These are phyloP conservation scores for Macrolepiota fuliginosa DNA, from an alignment of 768 basidiomycete species.

Conservation along the genomic window DNA sequence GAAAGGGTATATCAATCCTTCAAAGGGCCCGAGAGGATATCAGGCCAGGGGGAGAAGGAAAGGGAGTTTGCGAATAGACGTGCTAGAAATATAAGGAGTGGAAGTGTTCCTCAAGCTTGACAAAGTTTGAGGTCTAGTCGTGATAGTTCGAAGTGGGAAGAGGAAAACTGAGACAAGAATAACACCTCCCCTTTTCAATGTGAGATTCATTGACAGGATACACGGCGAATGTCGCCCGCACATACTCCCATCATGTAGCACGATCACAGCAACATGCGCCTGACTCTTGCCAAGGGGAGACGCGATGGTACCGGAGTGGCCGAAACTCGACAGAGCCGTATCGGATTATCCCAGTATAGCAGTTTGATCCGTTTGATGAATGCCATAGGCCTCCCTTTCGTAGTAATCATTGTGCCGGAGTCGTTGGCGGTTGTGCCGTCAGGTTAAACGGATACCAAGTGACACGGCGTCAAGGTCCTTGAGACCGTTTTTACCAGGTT, in stretches of 20 bases:
- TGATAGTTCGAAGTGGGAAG: background rate
- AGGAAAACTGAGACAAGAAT: background rate
- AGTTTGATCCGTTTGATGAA: slow-evolving; percentile 1
- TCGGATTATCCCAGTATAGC: background rate
- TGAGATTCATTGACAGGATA: background rate
- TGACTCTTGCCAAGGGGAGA: background rate
- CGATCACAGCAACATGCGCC: background rate
- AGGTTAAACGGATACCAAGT: background rate
- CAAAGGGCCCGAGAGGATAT: background rate
- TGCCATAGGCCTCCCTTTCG: background rate
- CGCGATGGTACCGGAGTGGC: background rate
- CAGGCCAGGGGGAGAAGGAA: background rate
- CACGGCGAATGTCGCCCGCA: background rate
- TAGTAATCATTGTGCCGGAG: background rate
- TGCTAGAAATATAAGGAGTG: background rate
- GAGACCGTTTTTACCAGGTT: background rate
- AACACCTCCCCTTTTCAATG: background rate
- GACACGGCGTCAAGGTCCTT: background rate
- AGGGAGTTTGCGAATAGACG: slow-evolving; percentile 3
- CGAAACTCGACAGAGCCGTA: background rate
- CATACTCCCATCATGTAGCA: background rate
- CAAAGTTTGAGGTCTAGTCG: background rate
- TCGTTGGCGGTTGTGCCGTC: background rate
- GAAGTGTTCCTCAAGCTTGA: background rate
- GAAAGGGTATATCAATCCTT: slow-evolving; percentile 9